Percentiles rank a stretch among this genome's conserved stretches.
Evolutionary conservation across 345 rosid genomes (phyloP).

Genomic region (Salix arbutifolia): DNA sequence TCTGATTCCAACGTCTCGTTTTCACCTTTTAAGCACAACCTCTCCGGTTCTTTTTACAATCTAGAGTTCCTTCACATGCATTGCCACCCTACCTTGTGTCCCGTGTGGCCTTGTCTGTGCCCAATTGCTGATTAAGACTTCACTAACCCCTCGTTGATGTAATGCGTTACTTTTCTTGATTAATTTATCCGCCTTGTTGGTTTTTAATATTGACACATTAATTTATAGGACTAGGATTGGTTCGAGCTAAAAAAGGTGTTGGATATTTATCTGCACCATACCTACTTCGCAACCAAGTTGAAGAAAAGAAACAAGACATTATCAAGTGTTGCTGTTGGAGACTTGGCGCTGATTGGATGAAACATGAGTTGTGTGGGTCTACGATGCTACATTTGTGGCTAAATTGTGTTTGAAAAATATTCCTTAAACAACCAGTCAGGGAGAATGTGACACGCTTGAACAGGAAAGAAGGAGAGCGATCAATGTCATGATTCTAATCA

Average conservation of each 20-base stretch:
- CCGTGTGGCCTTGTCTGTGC: neutral
- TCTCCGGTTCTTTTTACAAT: neutral
- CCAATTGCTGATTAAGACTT: slow-evolving; percentile 11
- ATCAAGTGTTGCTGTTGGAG: neutral
- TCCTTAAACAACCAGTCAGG: neutral
- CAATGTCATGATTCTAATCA: neutral
- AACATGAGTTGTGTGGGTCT: neutral
- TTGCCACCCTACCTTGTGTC: neutral
- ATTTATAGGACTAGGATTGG: neutral
- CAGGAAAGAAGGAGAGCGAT: neutral
- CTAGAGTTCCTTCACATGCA: neutral
- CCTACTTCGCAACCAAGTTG: slow-evolving; percentile 6
- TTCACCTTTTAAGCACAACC: neutral
- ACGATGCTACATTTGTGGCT: neutral
- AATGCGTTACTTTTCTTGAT: neutral
- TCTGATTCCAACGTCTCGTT: neutral
- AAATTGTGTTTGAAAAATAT: neutral
- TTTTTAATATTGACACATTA: neutral
- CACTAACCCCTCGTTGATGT: neutral
- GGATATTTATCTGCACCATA: neutral
- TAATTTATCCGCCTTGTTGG: neutral
- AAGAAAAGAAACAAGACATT: neutral
- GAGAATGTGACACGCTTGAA: neutral
- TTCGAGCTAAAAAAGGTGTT: neutral
- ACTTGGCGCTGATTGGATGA: neutral